Evolutionary conservation across 73 alveolate genomes (phyloP).

Genomic region (Durusdinium trenchii): DNA sequence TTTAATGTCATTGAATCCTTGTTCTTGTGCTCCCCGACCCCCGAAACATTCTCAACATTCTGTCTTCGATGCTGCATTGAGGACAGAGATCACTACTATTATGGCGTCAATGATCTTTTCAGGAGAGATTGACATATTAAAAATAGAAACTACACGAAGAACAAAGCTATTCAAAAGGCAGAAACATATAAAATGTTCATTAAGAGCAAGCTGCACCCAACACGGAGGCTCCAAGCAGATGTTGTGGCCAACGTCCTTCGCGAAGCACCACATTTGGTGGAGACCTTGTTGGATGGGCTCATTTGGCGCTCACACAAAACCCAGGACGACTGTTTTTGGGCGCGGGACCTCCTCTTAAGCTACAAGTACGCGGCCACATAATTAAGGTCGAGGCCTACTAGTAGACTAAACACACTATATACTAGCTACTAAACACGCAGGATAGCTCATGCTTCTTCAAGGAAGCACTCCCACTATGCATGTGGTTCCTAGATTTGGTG

Average conservation of each 20-base stretch:
- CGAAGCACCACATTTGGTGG: constrained; percentile 52
- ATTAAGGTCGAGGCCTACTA: no score
- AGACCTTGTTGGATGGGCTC: constrained; percentile 49
- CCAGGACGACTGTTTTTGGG: neutral
- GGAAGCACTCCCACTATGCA: no score
- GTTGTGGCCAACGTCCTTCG: constrained; percentile 48
- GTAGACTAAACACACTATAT: no score
- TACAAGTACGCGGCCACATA: no score
- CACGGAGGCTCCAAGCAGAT: constrained; percentile 60
- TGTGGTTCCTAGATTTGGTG: no score
- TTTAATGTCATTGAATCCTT: no score
- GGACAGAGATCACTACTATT: constrained; percentile 75
- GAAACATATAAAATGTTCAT: neutral
- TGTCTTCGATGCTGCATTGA: no score
- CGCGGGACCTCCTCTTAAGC: no score
- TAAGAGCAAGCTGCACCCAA: neutral
- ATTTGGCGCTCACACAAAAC: constrained; percentile 89
- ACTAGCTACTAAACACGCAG: no score
- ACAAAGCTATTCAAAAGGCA: neutral
- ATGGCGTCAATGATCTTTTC: constrained; percentile 63
- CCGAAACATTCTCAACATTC: no score
- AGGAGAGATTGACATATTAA: neutral
- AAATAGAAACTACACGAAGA: neutral
- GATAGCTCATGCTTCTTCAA: no score
- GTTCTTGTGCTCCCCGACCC: no score